Evolutionary conservation across 202 grass and related monocot genomes (phyloP).

Genomic region (Musa balbisiana): DNA sequence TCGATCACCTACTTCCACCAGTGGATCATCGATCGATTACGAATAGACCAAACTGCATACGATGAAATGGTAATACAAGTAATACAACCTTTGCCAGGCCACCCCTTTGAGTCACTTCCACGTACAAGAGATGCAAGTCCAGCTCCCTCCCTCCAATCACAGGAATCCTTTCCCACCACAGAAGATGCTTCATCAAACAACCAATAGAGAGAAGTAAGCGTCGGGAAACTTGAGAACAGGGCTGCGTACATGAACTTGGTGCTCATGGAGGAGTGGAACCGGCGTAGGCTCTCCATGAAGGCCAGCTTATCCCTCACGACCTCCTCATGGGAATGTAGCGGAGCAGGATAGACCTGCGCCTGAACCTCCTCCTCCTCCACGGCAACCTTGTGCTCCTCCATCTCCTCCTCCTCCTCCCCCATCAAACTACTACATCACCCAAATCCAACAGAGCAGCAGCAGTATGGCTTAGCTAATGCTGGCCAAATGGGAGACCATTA

Average conservation of each 20-base stretch:
- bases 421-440: background rate
- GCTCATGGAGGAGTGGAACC: slow-evolving; percentile 40
- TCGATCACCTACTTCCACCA: slow-evolving; percentile 28
- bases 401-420: slow-evolving; percentile 33
- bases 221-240: background rate
- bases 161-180: slow-evolving; percentile 32
- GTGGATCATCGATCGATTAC: too few relatives aligned
- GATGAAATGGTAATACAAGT: background rate
- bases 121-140: slow-evolving; percentile 46
- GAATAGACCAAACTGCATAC: too few relatives aligned
- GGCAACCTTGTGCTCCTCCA: slow-evolving; percentile 19
- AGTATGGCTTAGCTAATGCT: background rate
- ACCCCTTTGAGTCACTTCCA: slow-evolving; percentile 42
- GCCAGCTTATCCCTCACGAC: slow-evolving; percentile 10
- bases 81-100: slow-evolving; percentile 40
- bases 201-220: too few relatives aligned
- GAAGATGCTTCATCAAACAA: background rate
- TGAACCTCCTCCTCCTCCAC: background rate
- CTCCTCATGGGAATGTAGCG: slow-evolving; percentile 35
- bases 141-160: slow-evolving; percentile 53
- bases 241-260: slow-evolving; percentile 38
- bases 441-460: background rate
- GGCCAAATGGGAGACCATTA: background rate
- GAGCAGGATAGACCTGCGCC: slow-evolving; percentile 32
- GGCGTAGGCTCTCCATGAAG: slow-evolving; percentile 42